Base-by-base conservation (phyloP, 768 basidiomycete genomes). In the Phanerochaete carnosa region DNA sequence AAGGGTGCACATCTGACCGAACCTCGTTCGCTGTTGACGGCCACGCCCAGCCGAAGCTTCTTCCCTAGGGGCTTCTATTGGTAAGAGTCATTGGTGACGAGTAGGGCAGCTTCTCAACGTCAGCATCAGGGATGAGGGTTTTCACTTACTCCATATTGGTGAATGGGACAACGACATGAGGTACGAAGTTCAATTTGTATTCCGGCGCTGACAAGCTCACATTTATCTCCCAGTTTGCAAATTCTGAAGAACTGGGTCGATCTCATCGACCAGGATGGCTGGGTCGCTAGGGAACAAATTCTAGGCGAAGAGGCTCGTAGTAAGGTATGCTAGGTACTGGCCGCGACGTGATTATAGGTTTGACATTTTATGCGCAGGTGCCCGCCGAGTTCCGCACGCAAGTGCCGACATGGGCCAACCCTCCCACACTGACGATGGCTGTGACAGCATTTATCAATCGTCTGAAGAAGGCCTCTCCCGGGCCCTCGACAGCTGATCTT, bases 21-120 rank as follows among this genome's bases (percentile, higher is more conserved):
- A 33, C 88, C 92, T 7, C 86, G 79, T 60, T 83, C 85, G 22
- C 75, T 98, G 22, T 74, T 97, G 64, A 96, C 95, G 8, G 95
- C 93, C 0, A 98, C 96, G 0, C 95, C 95, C 3, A 96, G 94
- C 69, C 82, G 96, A 35, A 94, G 94, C 65, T 98, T 98, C 79
- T 98, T 98, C 79, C 95, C 95, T 0, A 81, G 95, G 71, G 95
- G 95, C 19, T 98, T 98, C 75, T 98, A 98, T 73, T 98, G 95
- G 92, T 91, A 72, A 55, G 71, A 46, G 51, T n/a, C n/a, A 15
- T 49, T 30, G 1, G 45, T 28, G 23, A 55, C 35, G 11, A 26
- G 37, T 25, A 8, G 32, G 16, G 32, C 30, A 32, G 30, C 1
- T 52, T 32, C 50, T 52, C 8, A 43, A 43, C 37, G 12, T 55